These are phyloP conservation scores for Herpetomonas samuelpessoai DNA, from an alignment of 208 protist species.

Conservation along the genomic window DNA sequence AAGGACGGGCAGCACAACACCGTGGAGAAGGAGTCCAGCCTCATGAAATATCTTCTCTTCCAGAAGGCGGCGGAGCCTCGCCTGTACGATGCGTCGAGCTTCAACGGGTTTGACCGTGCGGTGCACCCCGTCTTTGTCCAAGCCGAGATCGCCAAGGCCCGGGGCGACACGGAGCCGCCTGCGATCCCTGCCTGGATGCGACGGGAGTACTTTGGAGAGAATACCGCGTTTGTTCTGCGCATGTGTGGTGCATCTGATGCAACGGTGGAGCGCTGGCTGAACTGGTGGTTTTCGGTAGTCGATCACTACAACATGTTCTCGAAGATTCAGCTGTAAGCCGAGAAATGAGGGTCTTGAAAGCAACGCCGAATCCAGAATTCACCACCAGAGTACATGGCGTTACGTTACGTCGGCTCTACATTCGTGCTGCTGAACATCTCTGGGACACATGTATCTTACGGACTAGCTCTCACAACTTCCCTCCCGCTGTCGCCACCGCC, in stretches of 20 bases:
- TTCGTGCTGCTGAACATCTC: too few species aligned
- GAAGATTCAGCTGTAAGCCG: constrained; percentile 36
- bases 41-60: constrained; percentile 58
- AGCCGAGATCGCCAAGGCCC: constrained; percentile 35
- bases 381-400: too few species aligned
- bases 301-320: constrained; percentile 90
- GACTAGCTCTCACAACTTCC: too few species aligned
- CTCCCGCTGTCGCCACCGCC: too few species aligned
- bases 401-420: too few species aligned
- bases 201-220: constrained; percentile 81
- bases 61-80: constrained; percentile 28
- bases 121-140: constrained; percentile 76
- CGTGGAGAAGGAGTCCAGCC: constrained; percentile 18
- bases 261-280: constrained; percentile 28
- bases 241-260: constrained; percentile 47
- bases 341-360: constrained; percentile 19
- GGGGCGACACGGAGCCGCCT: constrained; percentile 32
- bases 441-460: too few species aligned
- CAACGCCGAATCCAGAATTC: too few species aligned
- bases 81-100: constrained; percentile 40
- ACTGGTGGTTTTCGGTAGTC: constrained; percentile 56
- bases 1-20: constrained; percentile 43
- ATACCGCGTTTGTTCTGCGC: constrained; percentile 48
- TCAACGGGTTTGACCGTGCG: constrained; percentile 73
- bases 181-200: constrained; percentile 85